Conservation (phyloP, 371 early-diverging fungal species). For the Massospora cicadina region DNA sequence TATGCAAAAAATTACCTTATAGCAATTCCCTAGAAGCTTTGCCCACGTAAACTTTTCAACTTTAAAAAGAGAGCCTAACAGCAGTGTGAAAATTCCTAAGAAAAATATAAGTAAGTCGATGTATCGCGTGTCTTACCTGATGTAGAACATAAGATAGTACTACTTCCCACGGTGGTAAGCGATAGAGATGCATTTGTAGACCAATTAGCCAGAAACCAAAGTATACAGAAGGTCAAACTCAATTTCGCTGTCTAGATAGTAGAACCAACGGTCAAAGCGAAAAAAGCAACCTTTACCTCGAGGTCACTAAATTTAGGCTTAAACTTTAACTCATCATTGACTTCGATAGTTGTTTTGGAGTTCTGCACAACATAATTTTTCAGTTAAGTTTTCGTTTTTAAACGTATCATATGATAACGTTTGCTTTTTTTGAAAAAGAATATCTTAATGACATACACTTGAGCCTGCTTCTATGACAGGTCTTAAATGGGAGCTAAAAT, state of each 20-base stretch:
- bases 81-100: conserved; percentile 48
- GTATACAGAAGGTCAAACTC: conserved; percentile 50
- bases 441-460: too few species aligned
- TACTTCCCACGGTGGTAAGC: conserved; percentile 62
- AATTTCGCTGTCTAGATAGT: conserved; percentile 36
- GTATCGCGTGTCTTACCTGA: conserved; percentile 24
- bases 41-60: conserved; percentile 36
- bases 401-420: too few species aligned
- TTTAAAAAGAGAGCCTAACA: conserved; percentile 38
- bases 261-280: too few species aligned
- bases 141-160: conserved; percentile 57
- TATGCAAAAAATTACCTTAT: conserved; percentile 21
- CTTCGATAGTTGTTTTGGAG: neutral
- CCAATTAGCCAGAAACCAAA: conserved; percentile 68
- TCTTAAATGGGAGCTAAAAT: too few species aligned
- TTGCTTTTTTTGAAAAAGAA: too few species aligned
- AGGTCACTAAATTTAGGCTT: neutral
- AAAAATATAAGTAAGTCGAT: neutral
- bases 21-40: conserved; percentile 36
- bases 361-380: neutral
- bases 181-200: conserved; percentile 56
- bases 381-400: too few species aligned
- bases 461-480: too few species aligned
- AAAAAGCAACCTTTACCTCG: neutral
- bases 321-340: neutral